Evolutionary conservation across 441 rosid genomes (phyloP), one percentile per base, ranked within the genome.

Genomic region (Francoa sonchifolia): DNA sequence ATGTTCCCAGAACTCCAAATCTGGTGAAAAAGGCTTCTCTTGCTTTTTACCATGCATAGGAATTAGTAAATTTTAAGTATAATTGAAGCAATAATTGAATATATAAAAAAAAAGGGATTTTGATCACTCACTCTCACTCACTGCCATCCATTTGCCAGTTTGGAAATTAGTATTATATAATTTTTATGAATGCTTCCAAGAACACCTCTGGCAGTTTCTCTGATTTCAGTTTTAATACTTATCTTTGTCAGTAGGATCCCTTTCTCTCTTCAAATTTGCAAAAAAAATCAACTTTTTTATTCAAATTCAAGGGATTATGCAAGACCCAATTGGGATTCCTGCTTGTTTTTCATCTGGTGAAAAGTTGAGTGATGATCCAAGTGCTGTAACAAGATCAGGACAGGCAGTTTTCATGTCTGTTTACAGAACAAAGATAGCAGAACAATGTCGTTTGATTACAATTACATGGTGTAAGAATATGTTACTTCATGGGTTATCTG

Each of bases 391-490:
- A 9, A 62, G 82, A 60, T 71, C 79, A 0, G 86, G 86, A 0
- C 77, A 77, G 66, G 74, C 82, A 39, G 73, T 69, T 22, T 65
- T 74, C 61, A 65, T 77, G 77, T 74, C 82, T 9, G 59, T 69
- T 25, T 77, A 65, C 37, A 54, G 77, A 10, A 69, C 82, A 12
- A 77, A 77, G 53, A 50, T 77, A 0, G 77, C 76, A 8, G 82
- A 74, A 49, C 73, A 65, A 48, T 63, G 76, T 55, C 71, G 82
- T 47, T 50, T 70, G 33, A 63, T 79, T 67, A 65, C 72, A n/a
- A 40, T 79, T 10, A 69, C 77, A n/a, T 89, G 97, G 97, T 89
- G 80, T 62, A 82, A 72, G 70, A 82, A 79, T 47, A 58, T 72
- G 50, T 36, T 84, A 63, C 67, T 81, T 4, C 94, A 79, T 39